Evolutionary conservation across 2,329 filamentous ascomycete genomes (phyloP), one percentile per base, ranked within the genome.

Genomic region (Paecilomyces sp.): DNA sequence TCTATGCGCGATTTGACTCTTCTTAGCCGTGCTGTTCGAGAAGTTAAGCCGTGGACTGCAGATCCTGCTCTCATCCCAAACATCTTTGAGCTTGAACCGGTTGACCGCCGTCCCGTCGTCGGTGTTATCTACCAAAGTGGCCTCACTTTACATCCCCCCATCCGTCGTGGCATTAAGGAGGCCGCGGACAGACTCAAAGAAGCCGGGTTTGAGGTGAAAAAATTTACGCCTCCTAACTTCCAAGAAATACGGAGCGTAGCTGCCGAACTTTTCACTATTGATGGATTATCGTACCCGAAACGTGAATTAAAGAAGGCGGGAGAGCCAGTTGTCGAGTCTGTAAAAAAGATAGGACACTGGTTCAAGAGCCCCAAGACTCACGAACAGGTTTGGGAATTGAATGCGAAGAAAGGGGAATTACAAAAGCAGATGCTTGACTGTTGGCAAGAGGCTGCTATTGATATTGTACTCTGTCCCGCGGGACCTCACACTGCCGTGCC

Each of bases 371-470:
- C 62, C 1, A 75, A 75, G 60, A 70, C 61, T 1, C 68, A 67
- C 57, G 73, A 74, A 63, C 64, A 74, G 58, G 62, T 66, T 41
- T 74, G 73, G 73, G 63, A 58, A 30, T 70, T 67, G 67, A 74
- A 74, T 61, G 66, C 71, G 2, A 72, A 70, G 62, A 72, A 71
- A 56, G 54, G 66, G 15, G 60, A 58, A 1, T 56, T 72, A n/a
- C 68, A 70, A 63, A 74, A 74, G 60, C 51, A 70, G 50, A 73
- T 74, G 67, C 64, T 75, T n/a, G 71, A 75, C 61, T 62, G 66
- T 13, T 74, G 72, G 71, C 66, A 70, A 58, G 60, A 68, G n/a
- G 71, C 72, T 2, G 66, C 66, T 5, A 65, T 71, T 33, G 71
- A 72, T 68, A 63, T 13, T 71, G 71, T 25, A 67, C 22, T 56